phyloP scores from a whole-genome alignment of 805 yeast species.

The Tetrapisispora namnaoensis region DNA sequence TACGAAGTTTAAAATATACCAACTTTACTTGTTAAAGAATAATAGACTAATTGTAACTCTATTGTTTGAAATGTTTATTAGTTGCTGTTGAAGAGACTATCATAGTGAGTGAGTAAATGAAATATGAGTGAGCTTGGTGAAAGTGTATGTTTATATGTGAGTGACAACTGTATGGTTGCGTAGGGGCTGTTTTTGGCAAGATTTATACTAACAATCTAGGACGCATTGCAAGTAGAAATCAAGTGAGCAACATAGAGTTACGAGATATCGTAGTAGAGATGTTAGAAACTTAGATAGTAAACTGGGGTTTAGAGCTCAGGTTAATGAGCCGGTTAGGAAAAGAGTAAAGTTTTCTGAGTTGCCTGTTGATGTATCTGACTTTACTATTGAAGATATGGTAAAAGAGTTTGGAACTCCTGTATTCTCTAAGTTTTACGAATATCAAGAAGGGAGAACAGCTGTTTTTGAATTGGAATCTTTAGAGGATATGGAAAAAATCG shows the following conservation, averaged over 20 bases:
- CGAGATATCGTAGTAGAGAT: constrained; percentile 28
- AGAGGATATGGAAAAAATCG: constrained; percentile 14
- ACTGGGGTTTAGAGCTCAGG: constrained; percentile 12
- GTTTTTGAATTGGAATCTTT: constrained; percentile 20
- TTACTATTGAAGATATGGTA: constrained; percentile 24
- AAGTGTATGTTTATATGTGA: neutral
- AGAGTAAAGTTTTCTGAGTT: constrained; percentile 18
- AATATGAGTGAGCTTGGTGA: neutral
- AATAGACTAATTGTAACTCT: too few species aligned
- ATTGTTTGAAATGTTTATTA: too few species aligned
- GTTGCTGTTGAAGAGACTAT: too few species aligned
- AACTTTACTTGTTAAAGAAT: too few species aligned
- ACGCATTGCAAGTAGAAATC: constrained; percentile 1
- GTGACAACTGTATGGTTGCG: neutral
- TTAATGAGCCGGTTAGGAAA: constrained; percentile 11
- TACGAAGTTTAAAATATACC: too few species aligned
- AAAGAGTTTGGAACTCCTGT: constrained; percentile 19
- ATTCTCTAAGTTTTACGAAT: constrained; percentile 19
- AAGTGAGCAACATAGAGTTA: neutral
- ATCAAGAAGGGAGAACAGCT: constrained; percentile 23
- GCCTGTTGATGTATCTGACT: constrained; percentile 26
- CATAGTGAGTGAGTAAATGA: neutral
- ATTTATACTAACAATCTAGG: neutral
- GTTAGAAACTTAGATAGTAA: constrained; percentile 24
- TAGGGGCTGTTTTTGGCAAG: neutral